These are phyloP conservation scores for Yarrowia alimentaria DNA, from an alignment of 805 yeast species.

Conservation along the genomic window DNA sequence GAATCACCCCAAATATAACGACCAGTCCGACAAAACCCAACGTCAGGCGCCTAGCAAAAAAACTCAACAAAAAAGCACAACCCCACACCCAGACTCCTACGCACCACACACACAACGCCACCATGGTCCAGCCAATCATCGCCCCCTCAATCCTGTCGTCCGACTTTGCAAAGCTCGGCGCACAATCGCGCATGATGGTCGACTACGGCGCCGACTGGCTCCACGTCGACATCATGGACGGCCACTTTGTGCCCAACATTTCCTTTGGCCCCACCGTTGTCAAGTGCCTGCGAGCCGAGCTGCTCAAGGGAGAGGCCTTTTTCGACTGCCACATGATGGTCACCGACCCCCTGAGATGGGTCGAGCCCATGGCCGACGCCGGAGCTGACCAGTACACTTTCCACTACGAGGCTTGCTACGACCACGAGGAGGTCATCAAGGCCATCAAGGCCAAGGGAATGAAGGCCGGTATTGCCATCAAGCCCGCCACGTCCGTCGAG, in stretches of 20 bases:
- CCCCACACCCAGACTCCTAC: too few relatives aligned
- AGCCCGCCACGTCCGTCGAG: constrained; percentile 88
- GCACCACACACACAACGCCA: constrained; percentile 9
- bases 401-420: constrained; percentile 81
- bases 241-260: constrained; percentile 96
- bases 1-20: too few relatives aligned
- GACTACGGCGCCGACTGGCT: constrained; percentile 91
- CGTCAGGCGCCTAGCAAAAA: neutral
- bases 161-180: constrained; percentile 85
- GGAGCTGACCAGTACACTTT: constrained; percentile 97
- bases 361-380: constrained; percentile 82
- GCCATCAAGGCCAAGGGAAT: constrained; percentile 77
- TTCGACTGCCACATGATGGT: constrained; percentile 99
- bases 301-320: constrained; percentile 64
- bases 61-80: too few relatives aligned
- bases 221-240: constrained; percentile 98
- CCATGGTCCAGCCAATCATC: constrained; percentile 43
- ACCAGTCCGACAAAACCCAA: too few relatives aligned
- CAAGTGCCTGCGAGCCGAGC: constrained; percentile 66
- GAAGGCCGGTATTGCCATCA: constrained; percentile 91
- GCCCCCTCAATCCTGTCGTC: constrained; percentile 92
- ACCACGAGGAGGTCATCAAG: constrained; percentile 70
- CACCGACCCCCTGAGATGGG: constrained; percentile 87
- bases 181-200: constrained; percentile 80
- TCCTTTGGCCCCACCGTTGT: constrained; percentile 92